Evolutionary conservation across 2,329 filamentous ascomycete genomes (phyloP).

Genomic region (Epichloe aotearoae): DNA sequence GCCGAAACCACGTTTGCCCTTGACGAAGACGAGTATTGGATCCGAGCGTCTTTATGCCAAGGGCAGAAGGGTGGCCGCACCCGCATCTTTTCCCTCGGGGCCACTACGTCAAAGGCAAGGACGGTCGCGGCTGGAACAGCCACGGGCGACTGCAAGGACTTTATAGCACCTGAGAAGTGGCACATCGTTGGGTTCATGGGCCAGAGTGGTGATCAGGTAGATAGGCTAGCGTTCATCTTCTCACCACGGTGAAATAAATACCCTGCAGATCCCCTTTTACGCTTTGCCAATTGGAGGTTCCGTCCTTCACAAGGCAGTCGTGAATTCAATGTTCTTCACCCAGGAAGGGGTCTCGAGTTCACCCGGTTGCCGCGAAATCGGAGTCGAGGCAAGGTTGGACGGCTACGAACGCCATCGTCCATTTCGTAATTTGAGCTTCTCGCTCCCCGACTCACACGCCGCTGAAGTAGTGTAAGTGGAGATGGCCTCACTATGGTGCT

Average conservation of each 20-base stretch:
- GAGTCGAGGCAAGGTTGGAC: too few species aligned
- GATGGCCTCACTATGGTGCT: too few species aligned
- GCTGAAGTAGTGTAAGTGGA: too few species aligned
- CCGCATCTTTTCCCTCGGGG: not conserved
- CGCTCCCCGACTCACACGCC: too few species aligned
- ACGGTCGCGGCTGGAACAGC: not conserved
- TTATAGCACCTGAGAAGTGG: not conserved
- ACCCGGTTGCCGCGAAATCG: too few species aligned
- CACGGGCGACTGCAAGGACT: not conserved
- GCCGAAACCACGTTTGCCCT: not conserved
- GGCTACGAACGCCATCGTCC: too few species aligned
- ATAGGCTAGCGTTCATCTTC: not conserved
- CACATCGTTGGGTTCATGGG: not conserved
- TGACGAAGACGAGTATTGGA: not conserved
- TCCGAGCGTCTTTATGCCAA: not conserved
- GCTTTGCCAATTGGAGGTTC: too few species aligned
- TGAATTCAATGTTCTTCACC: too few species aligned
- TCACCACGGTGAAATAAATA: not conserved
- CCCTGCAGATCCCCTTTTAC: too few species aligned
- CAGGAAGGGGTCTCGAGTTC: too few species aligned
- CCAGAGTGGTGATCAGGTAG: not conserved
- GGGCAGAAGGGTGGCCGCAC: not conserved
- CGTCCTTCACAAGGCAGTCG: too few species aligned
- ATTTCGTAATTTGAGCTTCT: too few species aligned
- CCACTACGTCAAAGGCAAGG: not conserved